Evolutionary conservation across 495 filamentous ascomycete species (phyloP), one percentile per base, ranked within the genome.

Genomic region (Podospora fimiseda): DNA sequence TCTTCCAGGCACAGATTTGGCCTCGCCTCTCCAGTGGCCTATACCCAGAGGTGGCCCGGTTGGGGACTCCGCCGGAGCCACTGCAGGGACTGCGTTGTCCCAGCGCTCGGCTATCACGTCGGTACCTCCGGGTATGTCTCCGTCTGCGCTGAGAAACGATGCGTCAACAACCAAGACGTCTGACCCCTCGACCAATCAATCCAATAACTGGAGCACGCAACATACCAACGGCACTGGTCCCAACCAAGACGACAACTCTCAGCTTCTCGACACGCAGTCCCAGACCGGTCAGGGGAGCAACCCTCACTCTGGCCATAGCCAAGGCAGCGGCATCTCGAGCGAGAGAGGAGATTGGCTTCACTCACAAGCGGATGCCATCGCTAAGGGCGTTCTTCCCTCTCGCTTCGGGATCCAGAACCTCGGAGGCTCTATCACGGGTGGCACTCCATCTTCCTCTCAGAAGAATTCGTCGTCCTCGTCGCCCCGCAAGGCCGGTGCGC

Each of bases 81-180:
- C 65, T 0, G 51, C 63, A 1, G 74, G 71, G 2, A 76, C 71
- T 8, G 72, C 72, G 41, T 44, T 77, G 2, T 81, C 88, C 3
- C 90, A 96, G 67, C 74, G 77, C 38, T 87, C 85, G 7, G 82
- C 79, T 0, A 75, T 90, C 45, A 90, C 88, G 3, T 80, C 86
- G 19, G 77, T 96, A 64, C 83, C 86, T 9, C 80, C 81, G 8
- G 87, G 86, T 13, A 85, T 90, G 27, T 84, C 90, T 46, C 81
- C 87, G 3, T 81, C 76, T 2, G 86, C 88, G 41, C 82, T 92
- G 54, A 69, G 80, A 22, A 96, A 95, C 59, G 86, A 90, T 59
- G 90, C 90, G 3, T 95, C 90, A 7, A 93, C 89, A 0, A 90
- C 88, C n/a, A 87, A 86, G 38, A 89, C 86, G 3, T 74, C 74